Evolutionary conservation across 805 yeast species (phyloP).

Genomic region (Metschnikowia gelsemii): DNA sequence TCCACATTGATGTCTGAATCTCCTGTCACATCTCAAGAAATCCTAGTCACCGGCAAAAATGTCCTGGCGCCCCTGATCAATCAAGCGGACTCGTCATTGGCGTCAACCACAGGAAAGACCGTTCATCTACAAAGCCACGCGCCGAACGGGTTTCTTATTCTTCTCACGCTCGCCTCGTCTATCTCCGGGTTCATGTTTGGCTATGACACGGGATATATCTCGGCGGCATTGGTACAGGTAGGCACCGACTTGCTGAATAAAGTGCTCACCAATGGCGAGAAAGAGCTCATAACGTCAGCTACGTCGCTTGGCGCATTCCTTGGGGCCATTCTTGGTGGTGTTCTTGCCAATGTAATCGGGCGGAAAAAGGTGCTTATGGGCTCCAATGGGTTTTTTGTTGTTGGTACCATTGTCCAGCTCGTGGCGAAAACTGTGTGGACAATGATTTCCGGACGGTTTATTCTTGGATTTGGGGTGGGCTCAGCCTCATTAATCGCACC

Average conservation of each 20-base stretch:
- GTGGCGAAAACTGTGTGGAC: constrained; percentile 81
- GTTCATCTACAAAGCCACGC: constrained; percentile 10
- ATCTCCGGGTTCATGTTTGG: constrained; percentile 97
- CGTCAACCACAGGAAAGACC: constrained; percentile 9
- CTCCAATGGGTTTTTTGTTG: constrained; percentile 76
- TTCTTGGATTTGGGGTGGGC: constrained; percentile 97
- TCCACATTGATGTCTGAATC: constrained; percentile 9
- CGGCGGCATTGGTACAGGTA: constrained; percentile 85
- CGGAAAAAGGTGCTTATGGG: constrained; percentile 81
- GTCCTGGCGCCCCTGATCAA: constrained; percentile 10
- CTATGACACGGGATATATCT: constrained; percentile 95
- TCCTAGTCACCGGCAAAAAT: constrained; percentile 3
- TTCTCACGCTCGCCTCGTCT: constrained; percentile 73
- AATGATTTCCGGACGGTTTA: constrained; percentile 87
- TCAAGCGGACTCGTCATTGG: constrained; percentile 9
- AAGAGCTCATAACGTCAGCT: constrained; percentile 89
- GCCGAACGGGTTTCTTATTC: constrained; percentile 56
- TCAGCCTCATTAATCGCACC: constrained; percentile 95
- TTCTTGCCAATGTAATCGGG: constrained; percentile 78
- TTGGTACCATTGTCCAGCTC: constrained; percentile 85
- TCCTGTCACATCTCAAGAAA: constrained; percentile 10
- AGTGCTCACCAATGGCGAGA: constrained; percentile 67
- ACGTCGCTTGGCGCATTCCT: constrained; percentile 91
- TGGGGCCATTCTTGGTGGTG: constrained; percentile 76
- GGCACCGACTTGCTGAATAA: constrained; percentile 63